Base-by-base conservation (phyloP, 179 eudicot genomes). In the Beta macrorhiza region DNA sequence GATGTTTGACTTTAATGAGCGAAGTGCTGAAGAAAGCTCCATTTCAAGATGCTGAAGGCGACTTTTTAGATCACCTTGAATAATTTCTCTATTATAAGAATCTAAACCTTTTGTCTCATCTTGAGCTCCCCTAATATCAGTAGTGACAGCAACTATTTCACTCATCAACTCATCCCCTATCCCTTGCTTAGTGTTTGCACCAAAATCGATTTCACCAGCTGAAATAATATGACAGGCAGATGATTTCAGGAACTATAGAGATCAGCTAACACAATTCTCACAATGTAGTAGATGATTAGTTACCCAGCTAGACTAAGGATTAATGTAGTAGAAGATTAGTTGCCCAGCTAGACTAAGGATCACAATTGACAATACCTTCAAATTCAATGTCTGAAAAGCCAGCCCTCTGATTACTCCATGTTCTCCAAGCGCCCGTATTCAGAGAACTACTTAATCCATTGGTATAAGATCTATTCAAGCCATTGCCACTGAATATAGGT, bases 41-140 rank as follows among this genome's bases (percentile, higher is more conserved):
- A 76, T 77, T 87, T 91, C 89, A 74, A 96, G 85, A 72, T 90
- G 83, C 80, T 91, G 90, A 88, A 96, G 92, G 58, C 91, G 95
- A 81, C 80, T 79, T 84, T 76, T 86, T 79, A 92, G 58, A 62
- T 90, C 85, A 72, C 78, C 78, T 78, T 80, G 83, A 67, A 61
- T 81, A 55, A 78, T 68, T 45, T 80, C 80, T 61, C 64, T 79
- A 59, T 70, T 75, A 75, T 29, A 65, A 69, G 69, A 70, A 44
- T 80, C 63, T 70, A 74, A 62, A 65, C 74, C 68, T 64, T 79
- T 64, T 22, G 56, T 70, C 80, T 76, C 19, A 29, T 80, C 81
- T 79, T 83, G 63, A 74, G 79, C 82, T 73, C 83, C 84, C 67
- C 74, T 65, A 78, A 82, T 52, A 79, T 78, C 79, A 81, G 82